Evolutionary conservation across 176 grass and related monocot species (phyloP), one percentile per base, ranked within the genome.

Genomic region (Tillandsia fasciculata): DNA sequence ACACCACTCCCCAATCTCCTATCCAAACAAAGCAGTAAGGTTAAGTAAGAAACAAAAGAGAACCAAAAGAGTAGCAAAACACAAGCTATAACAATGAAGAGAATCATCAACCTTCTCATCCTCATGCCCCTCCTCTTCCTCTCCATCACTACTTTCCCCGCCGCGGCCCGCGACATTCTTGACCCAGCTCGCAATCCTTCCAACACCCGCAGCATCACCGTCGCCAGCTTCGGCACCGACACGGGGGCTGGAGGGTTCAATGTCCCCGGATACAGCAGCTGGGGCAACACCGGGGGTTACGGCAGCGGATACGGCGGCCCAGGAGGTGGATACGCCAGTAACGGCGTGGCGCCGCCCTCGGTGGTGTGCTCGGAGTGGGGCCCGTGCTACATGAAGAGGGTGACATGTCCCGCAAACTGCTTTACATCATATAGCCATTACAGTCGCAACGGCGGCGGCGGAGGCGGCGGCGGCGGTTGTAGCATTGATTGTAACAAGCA

Each of bases 401-500:
- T 91, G 78, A 77, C 76, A 59, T 91, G 88, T 76, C 84, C 84
- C 3, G 8, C 23, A 2, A 70, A 29, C 7, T 91, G 88, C 76
- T 91, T 87, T 80, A 77, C 17, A 27, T 84, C 88, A 0, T 87
- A 49, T 80, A 87, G 84, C 76, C 74, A 74, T 76, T 28, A 22
- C 1, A 24, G 17, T 48, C 73, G 74, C 47, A 53, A 81, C 33
- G 76, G 77, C 78, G 84, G 84, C 52, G 81, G 84, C 8, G 88
- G 81, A 0, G 88, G 88, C 0, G 88, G 84, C 2, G 75, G 88
- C 28, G 88, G 88, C 0, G 78, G 88, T 0, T 91, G 88, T 79
- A 85, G 22, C 64, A 84, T 91, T 71, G 88, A 91, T 61, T 91
- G 88, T 82, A 72, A 28, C 14, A 64, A n/a, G 8, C 66, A 71